Evolutionary conservation across 345 rosid species (phyloP).

Genomic region (Eucalyptus urophylla): DNA sequence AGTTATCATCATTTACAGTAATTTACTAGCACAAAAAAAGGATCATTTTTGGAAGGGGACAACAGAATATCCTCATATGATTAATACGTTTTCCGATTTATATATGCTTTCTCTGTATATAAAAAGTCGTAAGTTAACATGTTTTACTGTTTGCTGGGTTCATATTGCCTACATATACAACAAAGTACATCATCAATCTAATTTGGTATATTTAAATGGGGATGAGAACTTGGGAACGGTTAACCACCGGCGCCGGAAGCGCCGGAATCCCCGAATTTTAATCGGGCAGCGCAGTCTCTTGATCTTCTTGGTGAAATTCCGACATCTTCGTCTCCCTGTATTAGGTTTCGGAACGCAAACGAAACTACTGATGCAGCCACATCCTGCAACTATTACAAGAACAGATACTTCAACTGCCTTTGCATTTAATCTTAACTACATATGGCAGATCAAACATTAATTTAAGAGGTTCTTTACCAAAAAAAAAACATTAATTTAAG

Average conservation of each 20-base stretch:
- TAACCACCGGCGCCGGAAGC: slow-evolving; percentile 45
- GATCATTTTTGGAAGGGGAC: neutral
- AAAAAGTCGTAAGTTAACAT: neutral
- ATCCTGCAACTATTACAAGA: slow-evolving; percentile 7
- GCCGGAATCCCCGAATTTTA: slow-evolving; percentile 49
- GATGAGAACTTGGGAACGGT: slow-evolving; percentile 44
- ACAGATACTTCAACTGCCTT: neutral
- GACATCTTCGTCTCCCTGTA: slow-evolving; percentile 27
- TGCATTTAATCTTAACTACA: neutral
- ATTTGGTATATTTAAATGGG: slow-evolving; percentile 28
- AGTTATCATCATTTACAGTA: neutral
- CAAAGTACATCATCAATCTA: neutral
- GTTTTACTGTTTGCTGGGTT: neutral
- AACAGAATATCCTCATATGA: neutral
- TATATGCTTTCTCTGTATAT: neutral
- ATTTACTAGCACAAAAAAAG: neutral
- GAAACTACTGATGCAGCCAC: slow-evolving; percentile 17
- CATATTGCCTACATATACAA: neutral
- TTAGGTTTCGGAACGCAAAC: slow-evolving; percentile 24
- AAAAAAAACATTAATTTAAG: neutral
- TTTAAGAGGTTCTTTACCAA: too few relatives aligned
- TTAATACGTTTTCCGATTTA: neutral
- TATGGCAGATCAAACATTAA: neutral
- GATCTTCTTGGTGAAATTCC: slow-evolving; percentile 33
- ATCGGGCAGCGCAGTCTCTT: slow-evolving; percentile 45